phyloP scores from a whole-genome alignment of 768 basidiomycete genomes.

The Hydnomerulius pinastri region DNA sequence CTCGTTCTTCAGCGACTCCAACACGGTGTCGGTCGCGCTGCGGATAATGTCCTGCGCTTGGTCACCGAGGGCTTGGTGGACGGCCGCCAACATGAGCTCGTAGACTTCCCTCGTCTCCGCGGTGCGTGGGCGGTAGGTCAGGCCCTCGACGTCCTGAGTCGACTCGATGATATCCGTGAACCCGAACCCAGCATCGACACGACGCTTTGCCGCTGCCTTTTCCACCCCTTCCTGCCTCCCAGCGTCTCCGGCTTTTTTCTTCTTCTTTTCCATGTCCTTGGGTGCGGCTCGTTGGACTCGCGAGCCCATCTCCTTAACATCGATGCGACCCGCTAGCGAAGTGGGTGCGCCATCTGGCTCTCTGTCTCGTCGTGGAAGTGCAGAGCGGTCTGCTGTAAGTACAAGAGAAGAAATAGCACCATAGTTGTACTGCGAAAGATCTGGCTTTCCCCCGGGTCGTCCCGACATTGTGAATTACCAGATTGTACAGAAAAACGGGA shows the following conservation, averaged over 20 bases:
- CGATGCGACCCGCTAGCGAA: slow-evolving; percentile 87
- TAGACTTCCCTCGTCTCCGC: slow-evolving; percentile 94
- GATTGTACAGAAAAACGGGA: neutral
- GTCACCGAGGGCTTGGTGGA: slow-evolving; percentile 86
- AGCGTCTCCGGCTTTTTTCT: slow-evolving; percentile 72
- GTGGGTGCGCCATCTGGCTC: slow-evolving; percentile 98
- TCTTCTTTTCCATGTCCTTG: slow-evolving; percentile 91
- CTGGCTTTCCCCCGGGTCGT: slow-evolving; percentile 57
- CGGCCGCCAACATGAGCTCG: slow-evolving; percentile 82
- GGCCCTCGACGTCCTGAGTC: slow-evolving; percentile 89
- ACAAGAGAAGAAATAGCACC: slow-evolving; percentile 93
- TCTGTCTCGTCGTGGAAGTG: slow-evolving; percentile 83
- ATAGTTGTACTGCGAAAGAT: slow-evolving; percentile 94
- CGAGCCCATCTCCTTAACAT: slow-evolving; percentile 91
- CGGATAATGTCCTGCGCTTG: slow-evolving; percentile 96
- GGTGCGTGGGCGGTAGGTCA: slow-evolving; percentile 91
- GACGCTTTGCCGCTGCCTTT: slow-evolving; percentile 56
- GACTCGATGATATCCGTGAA: slow-evolving; percentile 93
- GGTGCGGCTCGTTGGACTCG: slow-evolving; percentile 80
- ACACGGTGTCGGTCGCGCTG: slow-evolving; percentile 89
- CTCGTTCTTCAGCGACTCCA: slow-evolving; percentile 89
- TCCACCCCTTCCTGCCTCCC: slow-evolving; percentile 55
- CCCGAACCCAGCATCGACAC: slow-evolving; percentile 66
- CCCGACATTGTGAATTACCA: slow-evolving; percentile 37
- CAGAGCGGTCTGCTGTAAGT: slow-evolving; percentile 85